phyloP scores from a whole-genome alignment of 768 basidiomycete species.

The Pulveroboletus sp. region DNA sequence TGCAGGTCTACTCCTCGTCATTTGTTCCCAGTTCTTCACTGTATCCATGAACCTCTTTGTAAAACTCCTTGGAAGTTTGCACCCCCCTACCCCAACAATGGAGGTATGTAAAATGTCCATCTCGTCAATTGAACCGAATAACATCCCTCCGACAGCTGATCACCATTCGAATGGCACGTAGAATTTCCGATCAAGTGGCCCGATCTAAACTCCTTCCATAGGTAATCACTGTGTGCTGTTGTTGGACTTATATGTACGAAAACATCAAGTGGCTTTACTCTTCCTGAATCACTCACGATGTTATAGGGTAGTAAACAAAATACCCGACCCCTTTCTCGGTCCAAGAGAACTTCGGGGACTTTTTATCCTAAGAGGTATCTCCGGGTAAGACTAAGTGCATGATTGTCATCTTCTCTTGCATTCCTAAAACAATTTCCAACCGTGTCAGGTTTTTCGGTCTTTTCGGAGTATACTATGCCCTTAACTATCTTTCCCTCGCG shows the following conservation, averaged over 20 bases:
- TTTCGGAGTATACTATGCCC: conserved; percentile 65
- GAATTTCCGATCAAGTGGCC: neutral
- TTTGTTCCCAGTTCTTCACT: conserved; percentile 55
- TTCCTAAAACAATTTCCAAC: neutral
- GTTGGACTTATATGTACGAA: conserved; percentile 48
- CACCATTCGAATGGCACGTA: conserved; percentile 54
- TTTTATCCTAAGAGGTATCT: conserved; percentile 55
- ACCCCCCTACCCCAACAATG: conserved; percentile 55
- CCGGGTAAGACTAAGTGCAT: conserved; percentile 52
- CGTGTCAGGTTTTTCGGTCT: conserved; percentile 67
- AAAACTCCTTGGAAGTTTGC: conserved; percentile 56
- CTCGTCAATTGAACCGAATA: neutral
- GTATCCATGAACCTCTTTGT: conserved; percentile 61
- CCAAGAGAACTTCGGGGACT: conserved; percentile 65
- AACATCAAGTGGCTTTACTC: neutral
- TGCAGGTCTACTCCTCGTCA: conserved; percentile 58
- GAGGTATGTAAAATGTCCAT: conserved; percentile 39
- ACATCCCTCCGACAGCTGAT: conserved; percentile 48
- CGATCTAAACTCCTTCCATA: conserved; percentile 23
- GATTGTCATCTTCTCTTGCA: neutral
- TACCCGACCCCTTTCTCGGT: conserved; percentile 62
- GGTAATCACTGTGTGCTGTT: conserved; percentile 53
- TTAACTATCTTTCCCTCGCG: no score
- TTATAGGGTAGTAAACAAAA: conserved; percentile 36
- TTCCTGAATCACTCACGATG: no score